A percentile compares a stretch with the other conserved stretches of the same genome.
phyloP scores from a whole-genome alignment of 1,284 basidiomycete genomes.

The Clitocybe nebularis region DNA sequence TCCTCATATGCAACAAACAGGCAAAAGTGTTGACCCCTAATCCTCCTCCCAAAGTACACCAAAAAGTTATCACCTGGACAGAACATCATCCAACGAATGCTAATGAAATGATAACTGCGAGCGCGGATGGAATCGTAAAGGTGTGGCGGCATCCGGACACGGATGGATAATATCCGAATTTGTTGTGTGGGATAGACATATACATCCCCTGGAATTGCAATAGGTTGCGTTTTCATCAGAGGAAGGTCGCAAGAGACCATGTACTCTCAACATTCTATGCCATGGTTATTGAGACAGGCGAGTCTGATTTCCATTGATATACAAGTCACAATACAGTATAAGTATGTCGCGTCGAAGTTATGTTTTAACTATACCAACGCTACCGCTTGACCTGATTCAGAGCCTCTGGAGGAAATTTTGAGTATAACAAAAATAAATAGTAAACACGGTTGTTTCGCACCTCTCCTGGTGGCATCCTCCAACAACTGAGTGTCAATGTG shows the following conservation, averaged over 20 bases:
- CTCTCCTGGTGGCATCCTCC: conserved; percentile 96
- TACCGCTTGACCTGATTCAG: conserved; percentile 53
- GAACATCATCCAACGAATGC: conserved; percentile 83
- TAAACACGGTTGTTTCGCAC: conserved; percentile 41
- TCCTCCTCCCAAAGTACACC: conserved; percentile 71
- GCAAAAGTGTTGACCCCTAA: conserved; percentile 62
- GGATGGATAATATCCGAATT: conserved; percentile 7
- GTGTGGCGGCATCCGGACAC: conserved; percentile 61
- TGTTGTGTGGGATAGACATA: too few relatives aligned
- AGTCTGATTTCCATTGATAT: too few relatives aligned
- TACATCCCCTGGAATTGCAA: too few relatives aligned
- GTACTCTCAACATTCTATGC: too few relatives aligned
- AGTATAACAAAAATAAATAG: conserved; percentile 13
- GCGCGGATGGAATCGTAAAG: conserved; percentile 83
- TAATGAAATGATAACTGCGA: conserved; percentile 82
- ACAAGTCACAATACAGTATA: too few relatives aligned
- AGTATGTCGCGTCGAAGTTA: neutral
- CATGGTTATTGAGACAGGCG: too few relatives aligned
- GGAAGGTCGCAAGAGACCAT: too few relatives aligned
- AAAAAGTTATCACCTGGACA: conserved; percentile 86
- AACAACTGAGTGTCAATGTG: conserved; percentile 94
- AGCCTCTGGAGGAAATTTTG: too few relatives aligned
- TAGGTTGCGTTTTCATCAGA: too few relatives aligned
- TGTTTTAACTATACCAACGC: neutral
- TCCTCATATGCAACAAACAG: conserved; percentile 32